Conservation (phyloP, 805 yeast species). For the Teunomyces aglyptinius region DNA sequence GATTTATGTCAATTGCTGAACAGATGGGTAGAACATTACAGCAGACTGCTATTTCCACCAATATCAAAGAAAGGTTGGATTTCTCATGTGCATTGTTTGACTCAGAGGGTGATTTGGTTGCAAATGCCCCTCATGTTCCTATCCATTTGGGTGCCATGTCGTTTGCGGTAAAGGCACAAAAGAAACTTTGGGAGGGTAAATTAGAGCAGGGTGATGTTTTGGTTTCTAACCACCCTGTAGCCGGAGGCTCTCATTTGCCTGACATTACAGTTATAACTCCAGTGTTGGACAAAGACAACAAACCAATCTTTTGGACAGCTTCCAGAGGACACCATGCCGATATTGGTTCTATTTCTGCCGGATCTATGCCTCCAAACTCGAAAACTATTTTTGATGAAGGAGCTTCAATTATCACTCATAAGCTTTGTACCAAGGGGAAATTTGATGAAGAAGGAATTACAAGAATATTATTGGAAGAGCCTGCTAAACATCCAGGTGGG, state of each 20-base stretch:
- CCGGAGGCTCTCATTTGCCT: slow-evolving; percentile 45
- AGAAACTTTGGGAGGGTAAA: slow-evolving; percentile 39
- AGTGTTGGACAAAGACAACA: slow-evolving; percentile 52
- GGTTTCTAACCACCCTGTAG: slow-evolving; percentile 42
- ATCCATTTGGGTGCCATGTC: slow-evolving; percentile 50
- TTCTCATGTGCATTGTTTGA: slow-evolving; percentile 48
- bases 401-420: slow-evolving; percentile 77
- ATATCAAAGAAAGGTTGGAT: slow-evolving; percentile 44
- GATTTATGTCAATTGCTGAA: slow-evolving; percentile 64
- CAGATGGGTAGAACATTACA: slow-evolving; percentile 47
- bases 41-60: slow-evolving; percentile 45
- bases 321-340: slow-evolving; percentile 96
- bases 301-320: slow-evolving; percentile 82
- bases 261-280: slow-evolving; percentile 89
- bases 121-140: slow-evolving; percentile 47
- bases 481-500: slow-evolving; percentile 80
- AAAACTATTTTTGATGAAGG: slow-evolving; percentile 87
- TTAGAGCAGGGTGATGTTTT: slow-evolving; percentile 42
- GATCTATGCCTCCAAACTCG: slow-evolving; percentile 93
- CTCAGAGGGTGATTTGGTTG: slow-evolving; percentile 41
- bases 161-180: slow-evolving; percentile 44
- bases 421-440: slow-evolving; percentile 63
- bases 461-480: slow-evolving; percentile 62
- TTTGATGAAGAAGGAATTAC: slow-evolving; percentile 75
- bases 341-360: slow-evolving; percentile 89